phyloP scores from a whole-genome alignment of 2,329 filamentous ascomycete species.

The Trichoderma sp. region DNA sequence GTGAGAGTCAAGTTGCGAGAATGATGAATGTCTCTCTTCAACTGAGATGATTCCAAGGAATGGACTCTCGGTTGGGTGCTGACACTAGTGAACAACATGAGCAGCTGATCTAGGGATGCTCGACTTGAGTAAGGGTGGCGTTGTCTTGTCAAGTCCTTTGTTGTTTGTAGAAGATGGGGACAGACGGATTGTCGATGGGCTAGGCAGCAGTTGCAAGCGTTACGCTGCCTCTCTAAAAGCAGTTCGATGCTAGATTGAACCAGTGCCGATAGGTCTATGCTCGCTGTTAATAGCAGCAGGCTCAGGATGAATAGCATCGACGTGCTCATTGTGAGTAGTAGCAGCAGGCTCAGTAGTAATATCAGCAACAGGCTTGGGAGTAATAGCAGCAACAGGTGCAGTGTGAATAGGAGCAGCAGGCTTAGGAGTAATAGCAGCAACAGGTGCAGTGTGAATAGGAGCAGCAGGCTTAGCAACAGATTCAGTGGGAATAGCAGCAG shows the following conservation, averaged over 20 bases:
- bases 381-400: too few relatives aligned
- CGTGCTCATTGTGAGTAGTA: not conserved
- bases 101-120: not conserved
- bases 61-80: not conserved
- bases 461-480: not conserved
- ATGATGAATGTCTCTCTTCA: not conserved
- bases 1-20: not conserved
- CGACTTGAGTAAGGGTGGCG: not conserved
- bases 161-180: not conserved
- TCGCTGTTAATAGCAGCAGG: not conserved
- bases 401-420: too few relatives aligned
- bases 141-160: not conserved
- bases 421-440: too few relatives aligned
- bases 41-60: not conserved
- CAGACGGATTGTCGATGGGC: not conserved
- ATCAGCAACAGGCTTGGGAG: too few relatives aligned
- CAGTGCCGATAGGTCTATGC: not conserved
- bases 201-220: not conserved
- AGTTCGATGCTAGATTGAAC: not conserved
- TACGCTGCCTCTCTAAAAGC: not conserved
- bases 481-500: not conserved
- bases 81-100: not conserved
- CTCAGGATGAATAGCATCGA: not conserved
- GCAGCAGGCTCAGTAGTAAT: not conserved
- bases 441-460: not conserved